Evolutionary conservation across 2,329 filamentous ascomycete species (phyloP), one percentile per base, ranked within the genome.

Genomic region (Ascochyta viciae-villosae): DNA sequence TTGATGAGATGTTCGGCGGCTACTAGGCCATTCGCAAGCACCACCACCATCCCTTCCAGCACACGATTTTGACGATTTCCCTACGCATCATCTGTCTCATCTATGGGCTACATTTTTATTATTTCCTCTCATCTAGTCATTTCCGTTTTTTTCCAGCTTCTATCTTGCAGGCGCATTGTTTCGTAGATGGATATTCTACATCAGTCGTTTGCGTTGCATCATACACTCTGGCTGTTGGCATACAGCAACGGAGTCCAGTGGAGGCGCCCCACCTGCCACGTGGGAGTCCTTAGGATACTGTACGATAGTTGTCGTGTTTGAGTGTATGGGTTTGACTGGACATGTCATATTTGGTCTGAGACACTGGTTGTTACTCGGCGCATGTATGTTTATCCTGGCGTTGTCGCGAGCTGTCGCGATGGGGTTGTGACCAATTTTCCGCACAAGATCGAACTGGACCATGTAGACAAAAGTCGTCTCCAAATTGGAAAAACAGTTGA

Each of bases 1-100:
- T 98, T 23, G 94, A 98, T 71, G 87, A 90, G 66, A 85, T 97
- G 74, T 85, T 97, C 68, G 88, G 90, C 71, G 88, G 86, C 64
- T 91, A 87, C 75, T 92, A 78, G 83, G 42, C 35, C 34, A 37
- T 29, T 29, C 31, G 47, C 49, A 38, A 60, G n/a, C 34, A 53
- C 34, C 48, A 34, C 16, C 38, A 31, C 50, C 41, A 57, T 60
- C 35, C 42, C 48, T 29, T 60, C 37, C 52, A 37, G 61, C 55
- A 62, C 42, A 69, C 55, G 64, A 68, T 60, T 57, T 63, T 70
- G 59, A 74, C 66, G 70, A 74, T 65, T 63, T 74, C 64, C 57
- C 57, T 70, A 51, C 56, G 50, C 55, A 51, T 54, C 54, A 55
- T 53, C 52, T 53, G 29, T 58, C 42, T 61, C 42, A 52, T 55